Conservation (phyloP, 1,284 basidiomycete genomes). For the Cronartium ribicola region DNA sequence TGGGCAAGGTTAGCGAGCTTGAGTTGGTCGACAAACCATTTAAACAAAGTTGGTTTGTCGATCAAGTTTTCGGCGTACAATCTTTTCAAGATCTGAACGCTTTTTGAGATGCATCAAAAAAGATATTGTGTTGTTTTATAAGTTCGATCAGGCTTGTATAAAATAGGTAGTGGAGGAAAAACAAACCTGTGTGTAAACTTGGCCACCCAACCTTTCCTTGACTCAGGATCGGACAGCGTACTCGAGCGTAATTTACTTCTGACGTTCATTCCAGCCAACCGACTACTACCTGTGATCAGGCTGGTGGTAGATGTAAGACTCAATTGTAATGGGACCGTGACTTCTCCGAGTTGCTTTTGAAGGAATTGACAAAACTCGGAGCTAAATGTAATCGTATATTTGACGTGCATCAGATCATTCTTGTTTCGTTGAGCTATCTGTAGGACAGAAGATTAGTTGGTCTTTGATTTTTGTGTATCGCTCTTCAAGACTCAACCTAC, state of each 20-base stretch:
- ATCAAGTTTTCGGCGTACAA: constrained; percentile 78
- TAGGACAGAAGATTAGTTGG: background rate
- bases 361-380: constrained; percentile 58
- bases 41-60: constrained; percentile 71
- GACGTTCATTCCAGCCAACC: constrained; percentile 56
- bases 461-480: background rate
- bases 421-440: constrained; percentile 40
- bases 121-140: constrained; percentile 20
- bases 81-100: constrained; percentile 52
- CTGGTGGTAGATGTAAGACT: constrained; percentile 55
- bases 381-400: constrained; percentile 35
- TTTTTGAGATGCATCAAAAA: constrained; percentile 43
- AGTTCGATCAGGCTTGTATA: constrained; percentile 44
- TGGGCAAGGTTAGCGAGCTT: constrained; percentile 73
- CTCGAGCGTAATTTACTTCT: constrained; percentile 69
- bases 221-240: constrained; percentile 65
- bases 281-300: constrained; percentile 16
- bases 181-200: constrained; percentile 73
- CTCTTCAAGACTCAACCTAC: constrained; percentile 54
- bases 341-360: constrained; percentile 79
- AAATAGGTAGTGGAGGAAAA: constrained; percentile 32
- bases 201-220: constrained; percentile 69
- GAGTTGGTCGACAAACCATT: constrained; percentile 79
- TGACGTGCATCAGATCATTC: constrained; percentile 39
- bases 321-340: constrained; percentile 72